Percentiles rank a stretch among this genome's conserved stretches.
Evolutionary conservation across 2,329 filamentous ascomycete species (phyloP).

Genomic region (Geosmithia putterillii): DNA sequence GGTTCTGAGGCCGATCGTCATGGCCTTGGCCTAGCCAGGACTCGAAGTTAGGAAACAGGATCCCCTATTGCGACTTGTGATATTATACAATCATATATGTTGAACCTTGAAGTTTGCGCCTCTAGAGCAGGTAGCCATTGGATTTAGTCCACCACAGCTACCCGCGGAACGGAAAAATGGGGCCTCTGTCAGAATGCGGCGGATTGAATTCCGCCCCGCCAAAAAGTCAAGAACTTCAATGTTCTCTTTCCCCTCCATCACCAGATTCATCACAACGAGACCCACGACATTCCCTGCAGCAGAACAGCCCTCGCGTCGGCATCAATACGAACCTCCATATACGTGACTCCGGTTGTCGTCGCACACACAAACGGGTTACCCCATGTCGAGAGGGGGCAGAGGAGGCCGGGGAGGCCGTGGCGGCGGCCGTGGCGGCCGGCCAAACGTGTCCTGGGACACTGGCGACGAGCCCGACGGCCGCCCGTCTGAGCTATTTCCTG

Average conservation of each 20-base stretch:
- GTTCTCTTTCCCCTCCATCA: background rate
- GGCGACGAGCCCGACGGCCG: slow-evolving; percentile 42
- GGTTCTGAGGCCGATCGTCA: no score
- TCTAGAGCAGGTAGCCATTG: no score
- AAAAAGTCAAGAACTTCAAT: background rate
- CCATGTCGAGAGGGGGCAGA: slow-evolving; percentile 28
- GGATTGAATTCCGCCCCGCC: background rate
- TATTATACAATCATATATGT: no score
- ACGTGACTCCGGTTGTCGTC: no score
- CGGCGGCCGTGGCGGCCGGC: slow-evolving; percentile 30
- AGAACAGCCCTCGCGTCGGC: no score
- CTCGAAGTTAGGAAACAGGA: no score
- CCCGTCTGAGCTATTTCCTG: slow-evolving; percentile 48
- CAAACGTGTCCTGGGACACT: slow-evolving; percentile 37
- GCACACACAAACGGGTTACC: background rate
- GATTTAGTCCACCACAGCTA: no score
- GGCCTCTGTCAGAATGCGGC: background rate
- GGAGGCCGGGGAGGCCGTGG: slow-evolving; percentile 35
- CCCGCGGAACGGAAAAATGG: background rate
- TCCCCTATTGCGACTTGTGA: no score
- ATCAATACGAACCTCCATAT: background rate
- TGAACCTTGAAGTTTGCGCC: no score
- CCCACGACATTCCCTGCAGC: background rate
- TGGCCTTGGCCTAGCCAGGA: no score
- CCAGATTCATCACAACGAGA: background rate